phyloP scores from a whole-genome alignment of 106 monocot genomes.

The Gastrodia elata region DNA sequence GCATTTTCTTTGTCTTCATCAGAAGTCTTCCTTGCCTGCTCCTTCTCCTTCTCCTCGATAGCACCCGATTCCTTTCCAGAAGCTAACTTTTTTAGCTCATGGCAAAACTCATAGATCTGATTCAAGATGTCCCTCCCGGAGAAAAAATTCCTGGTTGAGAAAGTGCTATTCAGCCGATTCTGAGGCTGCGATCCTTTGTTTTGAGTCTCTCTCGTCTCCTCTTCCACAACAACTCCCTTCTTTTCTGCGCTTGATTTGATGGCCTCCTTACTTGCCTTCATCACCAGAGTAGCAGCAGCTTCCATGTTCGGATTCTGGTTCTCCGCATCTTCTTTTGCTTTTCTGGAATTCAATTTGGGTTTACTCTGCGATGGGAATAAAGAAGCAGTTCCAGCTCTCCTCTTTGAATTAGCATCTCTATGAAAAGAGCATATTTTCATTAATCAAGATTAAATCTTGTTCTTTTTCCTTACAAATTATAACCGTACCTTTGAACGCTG shows the following conservation, averaged over 20 bases:
- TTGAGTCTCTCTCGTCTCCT: background rate
- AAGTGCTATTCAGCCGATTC: conserved; percentile 43
- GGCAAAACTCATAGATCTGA: conserved; percentile 84
- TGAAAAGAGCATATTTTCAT: background rate
- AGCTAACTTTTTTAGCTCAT: conserved; percentile 66
- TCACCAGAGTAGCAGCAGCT: conserved; percentile 5
- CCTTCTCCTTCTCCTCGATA: background rate
- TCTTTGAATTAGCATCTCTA: conserved; percentile 12
- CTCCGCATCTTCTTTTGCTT: conserved; percentile 49
- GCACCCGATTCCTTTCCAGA: conserved; percentile 16
- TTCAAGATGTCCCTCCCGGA: conserved; percentile 31
- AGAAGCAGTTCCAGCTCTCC: background rate
- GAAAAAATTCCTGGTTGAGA: conserved; percentile 78
- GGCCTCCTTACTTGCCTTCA: conserved; percentile 22
- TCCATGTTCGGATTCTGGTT: conserved; percentile 64
- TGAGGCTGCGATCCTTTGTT: conserved; percentile 7
- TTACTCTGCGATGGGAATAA: background rate
- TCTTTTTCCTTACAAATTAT: background rate
- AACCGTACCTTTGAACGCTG: background rate
- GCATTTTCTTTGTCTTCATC: conserved; percentile 10
- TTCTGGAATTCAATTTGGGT: conserved; percentile 22
- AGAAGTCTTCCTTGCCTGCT: conserved; percentile 9
- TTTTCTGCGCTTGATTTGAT: conserved; percentile 68
- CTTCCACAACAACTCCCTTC: conserved; percentile 14
- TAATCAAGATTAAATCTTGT: background rate